Evolutionary conservation across 345 rosid genomes (phyloP).

Genomic region (Eucalyptus melliodora): DNA sequence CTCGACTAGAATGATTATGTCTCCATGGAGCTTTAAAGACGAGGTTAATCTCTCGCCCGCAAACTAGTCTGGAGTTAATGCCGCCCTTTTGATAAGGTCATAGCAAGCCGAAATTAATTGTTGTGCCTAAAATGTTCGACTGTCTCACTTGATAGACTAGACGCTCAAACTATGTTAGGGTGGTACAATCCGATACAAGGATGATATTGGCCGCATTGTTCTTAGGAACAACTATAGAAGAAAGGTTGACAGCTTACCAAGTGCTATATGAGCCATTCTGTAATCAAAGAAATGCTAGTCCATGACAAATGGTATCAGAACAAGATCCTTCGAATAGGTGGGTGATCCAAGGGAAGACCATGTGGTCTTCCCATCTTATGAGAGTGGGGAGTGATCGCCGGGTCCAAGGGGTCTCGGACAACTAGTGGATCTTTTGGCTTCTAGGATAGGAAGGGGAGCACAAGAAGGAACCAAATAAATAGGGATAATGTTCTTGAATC

Average conservation of each 20-base stretch:
- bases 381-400: background rate
- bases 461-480: background rate
- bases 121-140: no score
- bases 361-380: background rate
- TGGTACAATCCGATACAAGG: background rate
- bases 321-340: background rate
- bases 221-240: background rate
- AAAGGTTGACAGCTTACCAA: background rate
- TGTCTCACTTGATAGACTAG: background rate
- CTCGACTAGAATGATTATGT: no score
- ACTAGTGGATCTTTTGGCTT: rapidly evolving
- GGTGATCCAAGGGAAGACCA: no score
- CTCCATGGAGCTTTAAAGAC: background rate
- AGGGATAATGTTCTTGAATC: background rate
- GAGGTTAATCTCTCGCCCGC: rapidly evolving
- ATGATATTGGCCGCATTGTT: no score
- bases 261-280: rapidly evolving
- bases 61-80: no score
- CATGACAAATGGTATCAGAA: background rate
- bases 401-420: background rate
- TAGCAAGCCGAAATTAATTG: rapidly evolving
- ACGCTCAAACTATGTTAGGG: background rate
- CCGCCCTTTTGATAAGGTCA: background rate
- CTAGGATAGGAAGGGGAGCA: background rate
- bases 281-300: background rate